Percentiles rank a stretch among this genome's conserved stretches.
phyloP scores from a whole-genome alignment of 495 filamentous ascomycete genomes.

The Lineolata rhizophorae region DNA sequence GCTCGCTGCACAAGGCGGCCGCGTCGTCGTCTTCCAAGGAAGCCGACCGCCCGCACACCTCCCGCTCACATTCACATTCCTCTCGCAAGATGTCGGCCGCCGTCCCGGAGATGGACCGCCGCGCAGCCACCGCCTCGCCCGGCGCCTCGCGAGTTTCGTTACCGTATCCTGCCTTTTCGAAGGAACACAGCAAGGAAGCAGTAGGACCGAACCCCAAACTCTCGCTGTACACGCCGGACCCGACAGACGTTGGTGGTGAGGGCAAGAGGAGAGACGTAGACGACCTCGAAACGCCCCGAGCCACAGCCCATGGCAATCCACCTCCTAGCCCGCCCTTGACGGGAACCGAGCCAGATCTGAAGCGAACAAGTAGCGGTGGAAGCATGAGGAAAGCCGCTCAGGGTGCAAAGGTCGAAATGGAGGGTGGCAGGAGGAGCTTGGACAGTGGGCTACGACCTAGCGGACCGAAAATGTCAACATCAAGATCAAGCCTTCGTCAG shows the following conservation, averaged over 20 bases:
- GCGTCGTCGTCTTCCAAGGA: constrained; percentile 1
- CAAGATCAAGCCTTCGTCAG: constrained; percentile 13
- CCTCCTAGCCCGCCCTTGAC: constrained; percentile 46
- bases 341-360: constrained; percentile 26
- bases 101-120: constrained; percentile 22
- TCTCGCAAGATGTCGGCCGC: constrained; percentile 9
- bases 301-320: constrained; percentile 4
- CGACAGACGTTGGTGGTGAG: constrained; percentile 47
- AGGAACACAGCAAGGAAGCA: constrained; percentile 70
- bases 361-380: constrained; percentile 24
- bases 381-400: constrained; percentile 17
- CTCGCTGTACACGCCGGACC: constrained; percentile 51
- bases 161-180: constrained; percentile 73
- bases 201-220: constrained; percentile 25
- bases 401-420: too few species aligned
- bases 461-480: constrained; percentile 16
- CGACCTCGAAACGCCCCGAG: constrained; percentile 1
- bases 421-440: too few species aligned
- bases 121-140: constrained; percentile 11
- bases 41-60: constrained; percentile 2
- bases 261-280: constrained; percentile 12
- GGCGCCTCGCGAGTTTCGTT: constrained; percentile 25
- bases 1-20: neutral
- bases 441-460: constrained; percentile 11
- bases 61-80: constrained; percentile 4